Conservation (phyloP, 306 rosid species). For the Aeschynomene evenia region DNA sequence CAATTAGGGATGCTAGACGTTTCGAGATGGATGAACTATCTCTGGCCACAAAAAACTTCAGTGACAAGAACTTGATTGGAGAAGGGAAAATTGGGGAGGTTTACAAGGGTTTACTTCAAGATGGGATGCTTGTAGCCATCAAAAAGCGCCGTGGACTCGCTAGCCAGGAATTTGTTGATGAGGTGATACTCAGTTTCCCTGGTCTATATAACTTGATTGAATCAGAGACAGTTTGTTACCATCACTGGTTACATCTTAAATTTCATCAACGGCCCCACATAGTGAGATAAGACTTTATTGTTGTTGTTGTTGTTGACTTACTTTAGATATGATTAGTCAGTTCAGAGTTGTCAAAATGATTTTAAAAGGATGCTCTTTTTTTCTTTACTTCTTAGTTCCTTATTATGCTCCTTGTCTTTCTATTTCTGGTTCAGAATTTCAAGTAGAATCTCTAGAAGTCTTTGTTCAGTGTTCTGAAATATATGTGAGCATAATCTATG, state of each 20-base stretch:
- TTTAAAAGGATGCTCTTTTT: slow-evolving; percentile 11
- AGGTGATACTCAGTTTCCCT: slow-evolving; percentile 48
- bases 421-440: slow-evolving; percentile 7
- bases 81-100: slow-evolving; percentile 81
- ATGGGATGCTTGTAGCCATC: slow-evolving; percentile 89
- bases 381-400: background rate
- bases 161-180: slow-evolving; percentile 72
- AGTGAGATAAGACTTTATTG: too few species aligned
- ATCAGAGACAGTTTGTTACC: background rate
- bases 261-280: too few species aligned
- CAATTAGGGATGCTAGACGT: slow-evolving; percentile 53
- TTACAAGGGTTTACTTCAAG: slow-evolving; percentile 84
- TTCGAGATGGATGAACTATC: slow-evolving; percentile 68
- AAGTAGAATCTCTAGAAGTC: background rate
- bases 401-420: background rate
- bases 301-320: slow-evolving; percentile 8
- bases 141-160: slow-evolving; percentile 70
- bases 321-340: background rate
- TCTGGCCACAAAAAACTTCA: slow-evolving; percentile 63
- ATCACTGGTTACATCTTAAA: background rate
- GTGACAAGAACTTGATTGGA: slow-evolving; percentile 67
- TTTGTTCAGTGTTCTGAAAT: background rate
- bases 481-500: slow-evolving; percentile 15
- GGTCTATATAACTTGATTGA: background rate
- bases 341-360: background rate